A percentile compares a stretch with the other conserved stretches of the same genome.
These are phyloP conservation scores for Solioccasus polychromus DNA, from an alignment of 768 basidiomycete species.

Conservation along the genomic window DNA sequence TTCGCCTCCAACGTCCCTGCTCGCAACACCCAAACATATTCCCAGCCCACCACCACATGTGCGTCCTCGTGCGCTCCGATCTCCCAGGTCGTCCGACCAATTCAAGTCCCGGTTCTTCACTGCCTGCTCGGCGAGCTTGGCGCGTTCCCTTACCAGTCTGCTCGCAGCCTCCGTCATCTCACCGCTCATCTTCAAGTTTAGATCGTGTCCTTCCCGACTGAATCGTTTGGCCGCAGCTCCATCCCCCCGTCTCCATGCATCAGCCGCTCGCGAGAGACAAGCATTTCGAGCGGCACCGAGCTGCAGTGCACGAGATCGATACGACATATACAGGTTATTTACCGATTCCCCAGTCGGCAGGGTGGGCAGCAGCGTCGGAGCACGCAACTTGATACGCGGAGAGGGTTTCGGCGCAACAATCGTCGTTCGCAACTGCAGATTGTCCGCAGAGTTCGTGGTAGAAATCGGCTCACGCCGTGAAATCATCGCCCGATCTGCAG, in stretches of 20 bases:
- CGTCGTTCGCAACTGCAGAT: slow-evolving; percentile 60
- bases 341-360: slow-evolving; percentile 80
- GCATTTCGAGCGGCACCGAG: slow-evolving; percentile 93
- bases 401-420: slow-evolving; percentile 80
- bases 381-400: slow-evolving; percentile 78
- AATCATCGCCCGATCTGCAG: slow-evolving; percentile 38
- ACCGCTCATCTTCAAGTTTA: slow-evolving; percentile 85
- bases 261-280: slow-evolving; percentile 90
- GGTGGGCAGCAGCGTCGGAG: slow-evolving; percentile 83
- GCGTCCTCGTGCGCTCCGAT: slow-evolving; percentile 72
- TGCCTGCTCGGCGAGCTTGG: slow-evolving; percentile 70
- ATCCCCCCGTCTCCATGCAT: slow-evolving; percentile 94
- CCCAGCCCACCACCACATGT: slow-evolving; percentile 80
- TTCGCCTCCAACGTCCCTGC: slow-evolving; percentile 50
- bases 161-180: slow-evolving; percentile 86
- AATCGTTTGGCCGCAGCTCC: slow-evolving; percentile 95
- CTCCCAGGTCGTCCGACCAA: slow-evolving; percentile 84
- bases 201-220: slow-evolving; percentile 88
- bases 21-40: slow-evolving; percentile 82
- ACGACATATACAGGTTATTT: slow-evolving; percentile 82
- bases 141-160: slow-evolving; percentile 82
- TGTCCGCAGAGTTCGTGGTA: slow-evolving; percentile 47
- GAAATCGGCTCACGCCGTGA: slow-evolving; percentile 60
- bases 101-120: slow-evolving; percentile 64
- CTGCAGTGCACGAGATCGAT: slow-evolving; percentile 84